These are phyloP conservation scores for Urostyla sp. DNA, from an alignment of 73 alveolate genomes.

Conservation along the genomic window DNA sequence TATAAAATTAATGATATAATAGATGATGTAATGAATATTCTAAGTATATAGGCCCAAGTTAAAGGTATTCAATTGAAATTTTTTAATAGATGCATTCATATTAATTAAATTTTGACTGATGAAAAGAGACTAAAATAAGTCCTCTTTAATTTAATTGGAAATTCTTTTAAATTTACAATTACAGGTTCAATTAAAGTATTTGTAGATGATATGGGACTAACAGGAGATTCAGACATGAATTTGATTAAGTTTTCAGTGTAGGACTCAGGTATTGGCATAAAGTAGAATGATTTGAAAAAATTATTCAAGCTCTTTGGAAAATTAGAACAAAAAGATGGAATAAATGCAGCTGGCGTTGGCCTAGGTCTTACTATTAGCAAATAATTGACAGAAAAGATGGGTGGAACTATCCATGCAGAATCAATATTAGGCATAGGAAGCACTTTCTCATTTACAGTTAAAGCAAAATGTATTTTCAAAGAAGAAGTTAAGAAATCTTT, in stretches of 20 bases:
- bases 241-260: not conserved
- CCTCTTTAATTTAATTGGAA: not conserved
- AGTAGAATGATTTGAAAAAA: conserved; percentile 10
- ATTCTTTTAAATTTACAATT: conserved; percentile 23
- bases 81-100: not conserved
- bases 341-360: conserved; percentile 79
- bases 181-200: not conserved
- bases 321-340: conserved; percentile 59
- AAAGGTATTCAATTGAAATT: not conserved
- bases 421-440: conserved; percentile 32
- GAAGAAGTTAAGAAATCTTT: too few relatives aligned
- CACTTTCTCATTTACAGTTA: conserved; percentile 57
- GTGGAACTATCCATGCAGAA: conserved; percentile 29
- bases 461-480: too few relatives aligned
- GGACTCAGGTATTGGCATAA: conserved; percentile 35
- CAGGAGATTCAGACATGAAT: not conserved
- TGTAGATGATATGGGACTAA: not conserved
- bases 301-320: conserved; percentile 78
- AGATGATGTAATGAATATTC: not conserved
- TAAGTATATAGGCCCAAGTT: not conserved
- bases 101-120: not conserved
- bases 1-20: too few relatives aligned
- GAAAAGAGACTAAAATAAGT: conserved; percentile 3
- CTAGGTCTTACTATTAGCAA: conserved; percentile 77
- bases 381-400: conserved; percentile 55